A percentile compares a stretch with the other conserved stretches of the same genome.
Conservation (phyloP, 768 basidiomycete genomes). For the Lactifluus echinatus region DNA sequence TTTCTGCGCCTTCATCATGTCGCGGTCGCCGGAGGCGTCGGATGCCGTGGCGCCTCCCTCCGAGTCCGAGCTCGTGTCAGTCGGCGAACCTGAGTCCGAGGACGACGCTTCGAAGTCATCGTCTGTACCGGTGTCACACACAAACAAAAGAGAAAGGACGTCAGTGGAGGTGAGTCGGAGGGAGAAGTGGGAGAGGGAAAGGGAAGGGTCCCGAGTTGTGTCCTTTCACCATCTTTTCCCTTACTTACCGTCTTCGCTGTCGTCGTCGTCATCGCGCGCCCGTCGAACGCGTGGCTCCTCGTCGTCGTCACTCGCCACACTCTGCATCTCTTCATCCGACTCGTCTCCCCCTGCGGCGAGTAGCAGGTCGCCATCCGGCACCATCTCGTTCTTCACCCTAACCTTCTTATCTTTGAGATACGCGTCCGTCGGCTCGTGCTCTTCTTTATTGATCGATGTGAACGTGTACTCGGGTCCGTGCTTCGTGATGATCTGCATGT, state of each 20-base stretch:
- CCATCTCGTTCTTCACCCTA: slow-evolving; percentile 91
- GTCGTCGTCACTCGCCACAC: slow-evolving; percentile 62
- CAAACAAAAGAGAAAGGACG: not conserved
- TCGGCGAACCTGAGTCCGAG: slow-evolving; percentile 85
- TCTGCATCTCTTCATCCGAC: slow-evolving; percentile 75
- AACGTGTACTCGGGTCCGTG: slow-evolving; percentile 81
- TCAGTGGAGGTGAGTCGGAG: slow-evolving; percentile 15
- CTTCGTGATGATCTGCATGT: slow-evolving; percentile 83
- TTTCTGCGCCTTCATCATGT: slow-evolving; percentile 38
- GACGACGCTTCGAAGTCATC: slow-evolving; percentile 87
- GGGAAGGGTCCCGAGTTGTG: not conserved
- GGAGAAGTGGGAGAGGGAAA: not conserved
- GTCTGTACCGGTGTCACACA: slow-evolving; percentile 36
- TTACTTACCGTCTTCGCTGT: slow-evolving; percentile 60
- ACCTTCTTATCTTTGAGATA: slow-evolving; percentile 90
- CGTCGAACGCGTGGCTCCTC: slow-evolving; percentile 42
- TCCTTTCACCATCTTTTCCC: too few species aligned
- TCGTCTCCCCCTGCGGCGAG: slow-evolving; percentile 63
- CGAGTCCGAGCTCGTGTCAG: slow-evolving; percentile 54
- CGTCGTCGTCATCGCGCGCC: slow-evolving; percentile 57
- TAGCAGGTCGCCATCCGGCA: slow-evolving; percentile 75
- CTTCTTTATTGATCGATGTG: slow-evolving; percentile 92
- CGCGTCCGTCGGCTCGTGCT: slow-evolving; percentile 75
- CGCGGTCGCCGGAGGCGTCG: slow-evolving; percentile 74
- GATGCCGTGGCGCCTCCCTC: slow-evolving; percentile 68